Base-by-base conservation (phyloP, 805 yeast species). In the Kuraishia cidri region DNA sequence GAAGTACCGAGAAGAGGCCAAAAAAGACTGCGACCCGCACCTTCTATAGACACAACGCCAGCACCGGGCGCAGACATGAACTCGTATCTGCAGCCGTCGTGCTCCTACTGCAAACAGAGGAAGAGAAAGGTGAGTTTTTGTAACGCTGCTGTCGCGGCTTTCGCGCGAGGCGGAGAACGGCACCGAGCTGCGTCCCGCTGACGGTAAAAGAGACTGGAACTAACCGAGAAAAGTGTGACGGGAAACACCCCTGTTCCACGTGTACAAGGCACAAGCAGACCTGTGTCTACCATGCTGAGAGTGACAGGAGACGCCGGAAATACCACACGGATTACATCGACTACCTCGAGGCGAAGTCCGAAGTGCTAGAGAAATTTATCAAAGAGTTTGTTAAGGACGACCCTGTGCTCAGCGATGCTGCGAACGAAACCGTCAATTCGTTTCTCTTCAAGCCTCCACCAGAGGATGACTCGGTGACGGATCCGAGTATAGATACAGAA, bases 311-410 rank as follows among this genome's bases (percentile, higher is more conserved):
- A 35, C 36, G 60, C 24, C 30, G 62, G 13, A 56, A 56, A 32
- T 56, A 53, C 34, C 53, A 54, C 34, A 49, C 58, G 2, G 56
- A 52, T 32, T 56, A 56, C 26, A 47, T 54, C 3, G 47, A 44
- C 18, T 45, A 47, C 20, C 41, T 56, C 11, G 56, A 51, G 18
- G 38, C 41, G 6, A 48, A 47, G 31, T 38, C 52, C 0, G 29
- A 30, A 1, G 42, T 33, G 4, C 37, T 54, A 19, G 47, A 44
- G 14, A 25, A n/a, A 13, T 54, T 42, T 35, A 47, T 56, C 10
- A 29, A 22, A 16, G 43, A 38, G 34, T 40, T 44, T 29, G 42
- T 43, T 4, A 40, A 44, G 24, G 45, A 48, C 18, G 50, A 48
- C 24, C 45, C 48, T 2, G 39, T 37, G 16, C 17, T 29, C n/a